Evolutionary conservation across 345 rosid genomes (phyloP).

Genomic region (Acer campestre): DNA sequence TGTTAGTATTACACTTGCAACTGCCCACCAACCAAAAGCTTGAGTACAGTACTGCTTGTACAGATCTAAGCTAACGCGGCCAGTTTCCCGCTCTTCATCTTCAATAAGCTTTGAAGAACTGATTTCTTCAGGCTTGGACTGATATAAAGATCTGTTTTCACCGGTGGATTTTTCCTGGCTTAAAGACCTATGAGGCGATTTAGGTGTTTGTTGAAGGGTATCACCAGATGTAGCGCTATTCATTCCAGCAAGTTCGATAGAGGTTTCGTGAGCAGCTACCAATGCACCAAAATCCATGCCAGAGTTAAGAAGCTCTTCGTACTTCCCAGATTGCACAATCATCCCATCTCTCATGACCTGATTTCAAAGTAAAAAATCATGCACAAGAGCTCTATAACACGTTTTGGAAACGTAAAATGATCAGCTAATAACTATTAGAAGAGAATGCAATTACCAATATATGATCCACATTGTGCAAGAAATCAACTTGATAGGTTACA

Average conservation of each 20-base stretch:
- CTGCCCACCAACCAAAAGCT: constrained; percentile 94
- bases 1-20: constrained; percentile 47
- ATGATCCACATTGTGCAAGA: constrained; percentile 78
- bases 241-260: constrained; percentile 80
- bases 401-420: neutral
- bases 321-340: constrained; percentile 86
- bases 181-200: constrained; percentile 34
- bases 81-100: constrained; percentile 87
- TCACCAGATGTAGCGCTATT: constrained; percentile 24
- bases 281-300: constrained; percentile 76
- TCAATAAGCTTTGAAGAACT: constrained; percentile 73
- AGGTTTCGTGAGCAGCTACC: constrained; percentile 78
- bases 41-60: constrained; percentile 78
- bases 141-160: constrained; percentile 45
- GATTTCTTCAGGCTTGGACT: constrained; percentile 36
- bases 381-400: neutral
- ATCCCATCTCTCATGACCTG: constrained; percentile 92
- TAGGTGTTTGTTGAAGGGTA: constrained; percentile 40
- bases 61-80: constrained; percentile 66
- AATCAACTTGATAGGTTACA: constrained; percentile 95
- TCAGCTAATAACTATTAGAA: neutral
- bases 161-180: constrained; percentile 46
- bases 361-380: constrained; percentile 4
- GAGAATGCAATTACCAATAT: constrained; percentile 51
- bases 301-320: constrained; percentile 50